A percentile compares a stretch with the other conserved stretches of the same genome.
These are phyloP conservation scores for Penicillium dipodomyicola DNA, from an alignment of 495 filamentous ascomycete species.

Conservation along the genomic window DNA sequence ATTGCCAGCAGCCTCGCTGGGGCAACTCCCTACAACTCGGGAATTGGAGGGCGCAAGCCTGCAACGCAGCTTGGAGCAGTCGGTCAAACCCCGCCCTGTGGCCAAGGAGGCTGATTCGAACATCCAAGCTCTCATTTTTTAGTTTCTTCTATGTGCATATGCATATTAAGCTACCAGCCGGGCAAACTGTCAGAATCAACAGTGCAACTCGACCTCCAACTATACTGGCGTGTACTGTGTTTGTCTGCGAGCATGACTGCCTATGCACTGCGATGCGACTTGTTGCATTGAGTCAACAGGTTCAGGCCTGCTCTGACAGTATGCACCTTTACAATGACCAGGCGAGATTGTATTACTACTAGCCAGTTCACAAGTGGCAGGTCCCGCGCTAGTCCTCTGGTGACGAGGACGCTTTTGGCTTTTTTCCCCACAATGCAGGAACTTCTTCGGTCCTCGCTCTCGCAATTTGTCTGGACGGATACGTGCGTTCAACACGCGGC, in stretches of 20 bases:
- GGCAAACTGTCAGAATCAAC: conserved; percentile 1
- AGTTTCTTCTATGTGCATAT: conserved; percentile 12
- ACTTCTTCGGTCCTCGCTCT: not conserved
- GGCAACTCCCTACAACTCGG: conserved; percentile 24
- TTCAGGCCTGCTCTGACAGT: not conserved
- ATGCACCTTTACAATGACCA: conserved; percentile 6
- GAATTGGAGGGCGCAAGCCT: conserved; percentile 32
- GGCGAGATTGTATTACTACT: conserved; percentile 7
- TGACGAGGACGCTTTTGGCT: not conserved
- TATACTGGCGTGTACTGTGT: conserved; percentile 3
- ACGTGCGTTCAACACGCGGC: conserved; percentile 28
- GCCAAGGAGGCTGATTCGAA: conserved; percentile 46
- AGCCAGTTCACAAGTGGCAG: conserved; percentile 1
- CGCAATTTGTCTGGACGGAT: conserved; percentile 2
- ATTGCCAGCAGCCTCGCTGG: conserved; percentile 38
- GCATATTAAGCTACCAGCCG: conserved; percentile 6
- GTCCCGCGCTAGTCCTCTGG: not conserved
- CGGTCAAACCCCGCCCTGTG: conserved; percentile 47
- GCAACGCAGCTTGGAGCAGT: conserved; percentile 42
- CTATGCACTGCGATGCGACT: conserved; percentile 3
- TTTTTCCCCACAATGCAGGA: not conserved
- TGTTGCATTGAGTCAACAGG: not conserved
- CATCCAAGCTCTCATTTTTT: conserved; percentile 3
- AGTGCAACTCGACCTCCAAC: conserved; percentile 2
- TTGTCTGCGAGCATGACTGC: not conserved